Evolutionary conservation across 2,329 filamentous ascomycete species (phyloP).

Genomic region (Stachybotrys elegans): DNA sequence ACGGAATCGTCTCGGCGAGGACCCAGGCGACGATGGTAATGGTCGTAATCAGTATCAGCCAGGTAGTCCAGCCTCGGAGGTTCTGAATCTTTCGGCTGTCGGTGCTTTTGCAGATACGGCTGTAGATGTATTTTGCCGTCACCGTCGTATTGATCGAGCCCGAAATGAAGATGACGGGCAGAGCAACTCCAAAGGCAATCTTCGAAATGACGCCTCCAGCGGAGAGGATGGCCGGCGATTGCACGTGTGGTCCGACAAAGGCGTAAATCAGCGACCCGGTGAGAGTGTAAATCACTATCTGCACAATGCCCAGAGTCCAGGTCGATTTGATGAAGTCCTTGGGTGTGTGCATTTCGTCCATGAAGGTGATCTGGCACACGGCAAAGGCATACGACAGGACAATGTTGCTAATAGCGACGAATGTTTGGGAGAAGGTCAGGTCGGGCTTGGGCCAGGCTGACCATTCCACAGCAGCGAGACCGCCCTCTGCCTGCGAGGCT

Average conservation of each 20-base stretch:
- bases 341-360: conserved; percentile 39
- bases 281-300: conserved; percentile 56
- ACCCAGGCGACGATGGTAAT: conserved; percentile 62
- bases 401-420: conserved; percentile 57
- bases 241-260: conserved; percentile 54
- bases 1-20: conserved; percentile 65
- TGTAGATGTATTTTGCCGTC: conserved; percentile 31
- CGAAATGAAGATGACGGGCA: conserved; percentile 64
- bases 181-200: conserved; percentile 59
- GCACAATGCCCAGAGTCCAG: conserved; percentile 48
- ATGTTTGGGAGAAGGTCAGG: conserved; percentile 42
- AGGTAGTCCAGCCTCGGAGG: conserved; percentile 35
- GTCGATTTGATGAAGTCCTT: conserved; percentile 41
- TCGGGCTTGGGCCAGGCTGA: conserved; percentile 30
- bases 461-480: conserved; percentile 21
- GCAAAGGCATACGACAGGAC: conserved; percentile 56
- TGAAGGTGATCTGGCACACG: conserved; percentile 37
- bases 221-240: conserved; percentile 59
- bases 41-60: conserved; percentile 50
- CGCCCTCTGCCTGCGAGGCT: conserved; percentile 10
- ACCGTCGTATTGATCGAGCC: conserved; percentile 56
- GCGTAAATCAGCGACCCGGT: conserved; percentile 60
- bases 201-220: conserved; percentile 51
- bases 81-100: conserved; percentile 33
- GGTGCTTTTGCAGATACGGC: conserved; percentile 28